Evolutionary conservation across 768 basidiomycete species (phyloP), one percentile per base, ranked within the genome.

Genomic region (Trametes villosa): DNA sequence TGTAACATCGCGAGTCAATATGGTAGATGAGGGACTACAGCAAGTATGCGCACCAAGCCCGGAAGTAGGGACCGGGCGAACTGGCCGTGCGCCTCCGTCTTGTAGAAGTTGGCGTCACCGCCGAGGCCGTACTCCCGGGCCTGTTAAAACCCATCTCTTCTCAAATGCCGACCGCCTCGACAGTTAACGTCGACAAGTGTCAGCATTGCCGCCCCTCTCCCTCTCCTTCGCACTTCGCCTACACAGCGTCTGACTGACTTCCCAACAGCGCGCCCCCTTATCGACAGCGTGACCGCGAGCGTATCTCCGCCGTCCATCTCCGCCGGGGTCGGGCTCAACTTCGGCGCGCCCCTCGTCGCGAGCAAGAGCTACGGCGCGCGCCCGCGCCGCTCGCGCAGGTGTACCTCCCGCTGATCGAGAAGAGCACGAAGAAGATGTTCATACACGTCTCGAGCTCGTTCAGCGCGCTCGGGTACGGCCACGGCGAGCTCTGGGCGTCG

Each of bases 61-160:
- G 80, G 72, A 9, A 81, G 68, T 0, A 94, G 45, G 3, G 78
- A 75, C 27, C 90, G 78, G 2, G 89, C 87, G 17, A 88, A 57
- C 55, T 89, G 86, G 6, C 79, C 79, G 58, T 90, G 88, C 2
- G 79, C 78, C 64, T 93, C 89, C 0, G 81, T 75, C 74, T 95
- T 95, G 72, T 89, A 82, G 71, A 89, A 92, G 2, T 81, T 76
- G 0, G 87, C 88, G 68, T 92, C 89, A 0, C 94, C 94, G 9
- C 91, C 91, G 8, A 95, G 74, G 68, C 78, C 86, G 0, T 77
- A 89, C n/a, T 96, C n/a, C n/a, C n/a, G n/a, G 94, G 94, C 94
- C 94, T 0, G 71, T 95, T 24, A 94, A 94, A 67, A 71, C 84
- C 0, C 94, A 97, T 67, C 65, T 79, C 0, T 97, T 91, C 81